Percentiles rank a stretch among this genome's conserved stretches.
These are phyloP conservation scores for Phaeosphaeria sp. DNA, from an alignment of 2,329 filamentous ascomycete species.

Conservation along the genomic window DNA sequence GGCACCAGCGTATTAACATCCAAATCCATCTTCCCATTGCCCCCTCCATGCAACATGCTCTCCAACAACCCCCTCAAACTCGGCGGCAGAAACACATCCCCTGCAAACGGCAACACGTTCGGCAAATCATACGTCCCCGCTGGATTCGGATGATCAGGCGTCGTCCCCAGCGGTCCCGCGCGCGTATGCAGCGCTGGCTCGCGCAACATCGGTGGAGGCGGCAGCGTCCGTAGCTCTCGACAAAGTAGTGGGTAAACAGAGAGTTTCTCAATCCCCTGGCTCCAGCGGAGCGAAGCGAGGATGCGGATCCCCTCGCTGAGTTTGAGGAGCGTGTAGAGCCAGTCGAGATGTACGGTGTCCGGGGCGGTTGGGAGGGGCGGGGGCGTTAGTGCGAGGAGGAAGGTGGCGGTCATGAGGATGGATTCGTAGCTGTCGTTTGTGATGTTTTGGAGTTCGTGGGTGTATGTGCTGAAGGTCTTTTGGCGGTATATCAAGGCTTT, in stretches of 20 bases:
- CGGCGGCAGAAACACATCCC: constrained; percentile 38
- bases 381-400: constrained; percentile 30
- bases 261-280: constrained; percentile 40
- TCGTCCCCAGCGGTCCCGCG: constrained; percentile 19
- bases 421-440: constrained; percentile 42
- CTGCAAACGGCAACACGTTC: constrained; percentile 6
- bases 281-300: constrained; percentile 39
- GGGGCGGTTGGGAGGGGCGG: constrained; percentile 13
- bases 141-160: constrained; percentile 34
- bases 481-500: constrained; percentile 33
- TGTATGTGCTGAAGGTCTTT: constrained; percentile 35
- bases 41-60: constrained; percentile 16
- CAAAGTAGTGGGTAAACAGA: constrained; percentile 36
- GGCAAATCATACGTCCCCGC: constrained; percentile 27
- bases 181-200: constrained; percentile 20
- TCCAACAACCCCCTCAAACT: constrained; percentile 30
- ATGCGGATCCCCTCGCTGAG: constrained; percentile 42
- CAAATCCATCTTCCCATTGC: constrained; percentile 22
- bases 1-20: constrained; percentile 30
- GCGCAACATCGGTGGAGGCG: constrained; percentile 32
- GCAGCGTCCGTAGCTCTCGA: constrained; percentile 35
- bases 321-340: constrained; percentile 32
- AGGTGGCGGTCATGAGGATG: constrained; percentile 33
- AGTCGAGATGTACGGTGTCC: constrained; percentile 24
- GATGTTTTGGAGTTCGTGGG: constrained; percentile 34